phyloP scores from a whole-genome alignment of 2,329 filamentous ascomycete genomes.

The Verticillium isaacii region DNA sequence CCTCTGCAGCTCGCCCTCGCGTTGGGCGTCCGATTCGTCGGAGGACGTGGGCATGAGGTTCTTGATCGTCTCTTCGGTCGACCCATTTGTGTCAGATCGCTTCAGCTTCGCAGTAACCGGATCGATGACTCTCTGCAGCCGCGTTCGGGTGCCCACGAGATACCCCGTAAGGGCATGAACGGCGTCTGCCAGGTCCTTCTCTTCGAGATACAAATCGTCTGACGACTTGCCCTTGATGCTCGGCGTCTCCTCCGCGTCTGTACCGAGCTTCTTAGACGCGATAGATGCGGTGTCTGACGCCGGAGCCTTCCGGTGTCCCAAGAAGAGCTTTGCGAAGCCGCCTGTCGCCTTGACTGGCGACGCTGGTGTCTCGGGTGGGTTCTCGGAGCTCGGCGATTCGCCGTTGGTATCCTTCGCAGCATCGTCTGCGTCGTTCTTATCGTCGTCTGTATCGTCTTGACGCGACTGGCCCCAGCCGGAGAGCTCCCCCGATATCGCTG shows the following conservation, averaged over 20 bases:
- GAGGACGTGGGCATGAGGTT: conserved; percentile 45
- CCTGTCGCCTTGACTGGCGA: conserved; percentile 32
- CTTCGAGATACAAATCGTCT: conserved; percentile 57
- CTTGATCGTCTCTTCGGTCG: conserved; percentile 47
- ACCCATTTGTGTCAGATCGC: conserved; percentile 35
- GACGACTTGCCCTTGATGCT: conserved; percentile 41
- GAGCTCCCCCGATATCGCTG: conserved; percentile 75
- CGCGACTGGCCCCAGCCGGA: conserved; percentile 49
- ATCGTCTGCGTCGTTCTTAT: conserved; percentile 26
- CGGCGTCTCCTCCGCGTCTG: conserved; percentile 49
- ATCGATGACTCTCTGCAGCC: conserved; percentile 58
- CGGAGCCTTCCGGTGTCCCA: conserved; percentile 40
- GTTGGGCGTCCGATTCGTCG: conserved; percentile 51
- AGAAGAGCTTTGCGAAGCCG: conserved; percentile 51
- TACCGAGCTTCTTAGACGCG: conserved; percentile 48
- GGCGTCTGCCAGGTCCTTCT: conserved; percentile 78
- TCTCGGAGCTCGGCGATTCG: conserved; percentile 19
- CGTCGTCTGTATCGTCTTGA: conserved; percentile 40
- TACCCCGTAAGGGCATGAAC: conserved; percentile 82
- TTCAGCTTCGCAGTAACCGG: conserved; percentile 59
- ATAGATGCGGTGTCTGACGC: conserved; percentile 54
- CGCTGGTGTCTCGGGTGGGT: conserved; percentile 11
- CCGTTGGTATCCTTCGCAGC: conserved; percentile 26
- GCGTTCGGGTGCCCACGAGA: conserved; percentile 75
- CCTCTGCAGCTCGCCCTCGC: conserved; percentile 66